These are phyloP conservation scores for Fistulifera solaris DNA, from an alignment of 108 stramenopile species.

Conservation along the genomic window DNA sequence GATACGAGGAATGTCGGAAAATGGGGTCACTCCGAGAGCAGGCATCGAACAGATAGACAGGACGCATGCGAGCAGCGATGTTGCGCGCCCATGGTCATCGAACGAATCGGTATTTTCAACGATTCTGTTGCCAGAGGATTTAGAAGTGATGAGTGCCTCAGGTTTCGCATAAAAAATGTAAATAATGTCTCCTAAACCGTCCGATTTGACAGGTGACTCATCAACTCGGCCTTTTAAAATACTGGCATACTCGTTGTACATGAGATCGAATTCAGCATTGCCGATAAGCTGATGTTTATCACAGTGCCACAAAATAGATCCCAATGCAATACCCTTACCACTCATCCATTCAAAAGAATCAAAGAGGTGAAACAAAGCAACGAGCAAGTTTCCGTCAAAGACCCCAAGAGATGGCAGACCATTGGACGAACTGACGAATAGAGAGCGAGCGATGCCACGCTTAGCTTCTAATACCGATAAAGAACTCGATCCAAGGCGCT, in stretches of 20 bases:
- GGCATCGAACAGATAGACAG: slow-evolving; percentile 16
- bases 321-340: slow-evolving; percentile 48
- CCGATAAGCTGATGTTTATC: slow-evolving; percentile 20
- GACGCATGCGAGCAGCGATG: slow-evolving; percentile 16
- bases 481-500: slow-evolving; percentile 8
- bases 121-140: slow-evolving; percentile 15
- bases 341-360: slow-evolving; percentile 51
- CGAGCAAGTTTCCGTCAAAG: slow-evolving; percentile 30
- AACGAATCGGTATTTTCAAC: slow-evolving; percentile 14
- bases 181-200: slow-evolving; percentile 25
- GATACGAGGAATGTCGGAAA: slow-evolving; percentile 16
- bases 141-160: slow-evolving; percentile 9
- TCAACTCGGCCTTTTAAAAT: slow-evolving; percentile 19
- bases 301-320: slow-evolving; percentile 23
- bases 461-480: slow-evolving; percentile 17
- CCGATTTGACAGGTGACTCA: slow-evolving; percentile 4
- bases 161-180: slow-evolving; percentile 22
- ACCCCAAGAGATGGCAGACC: slow-evolving; percentile 31
- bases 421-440: slow-evolving; percentile 36
- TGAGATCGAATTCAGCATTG: slow-evolving; percentile 21
- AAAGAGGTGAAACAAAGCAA: slow-evolving; percentile 27
- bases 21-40: slow-evolving; percentile 16
- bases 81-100: slow-evolving; percentile 16
- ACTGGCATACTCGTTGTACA: slow-evolving; percentile 17
- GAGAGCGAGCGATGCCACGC: slow-evolving; percentile 17